Conservation (phyloP, 148 eudicot species). For the Pouteria glomerata region DNA sequence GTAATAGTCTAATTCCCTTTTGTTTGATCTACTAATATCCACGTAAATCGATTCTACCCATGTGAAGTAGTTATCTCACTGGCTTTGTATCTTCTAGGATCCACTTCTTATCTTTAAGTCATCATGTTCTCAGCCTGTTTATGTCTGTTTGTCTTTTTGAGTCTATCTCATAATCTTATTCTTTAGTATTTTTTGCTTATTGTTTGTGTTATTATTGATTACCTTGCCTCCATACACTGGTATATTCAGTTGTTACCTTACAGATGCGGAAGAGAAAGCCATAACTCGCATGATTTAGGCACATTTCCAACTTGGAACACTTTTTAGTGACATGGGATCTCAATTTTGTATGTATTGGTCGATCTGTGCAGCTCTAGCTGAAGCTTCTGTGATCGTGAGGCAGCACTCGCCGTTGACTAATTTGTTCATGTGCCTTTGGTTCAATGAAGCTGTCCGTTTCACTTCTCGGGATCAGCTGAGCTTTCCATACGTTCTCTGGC, state of each 20-base stretch:
- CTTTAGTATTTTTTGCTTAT: background rate
- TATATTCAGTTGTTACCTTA: background rate
- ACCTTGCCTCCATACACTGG: background rate
- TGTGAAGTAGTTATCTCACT: background rate
- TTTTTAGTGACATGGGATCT: background rate
- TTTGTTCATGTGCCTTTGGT: slow-evolving; percentile 92
- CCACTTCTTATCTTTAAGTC: background rate
- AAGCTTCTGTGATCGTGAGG: slow-evolving; percentile 85
- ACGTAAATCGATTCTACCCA: background rate
- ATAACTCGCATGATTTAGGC: background rate
- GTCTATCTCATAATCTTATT: background rate
- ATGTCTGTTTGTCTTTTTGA: background rate
- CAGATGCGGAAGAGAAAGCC: background rate
- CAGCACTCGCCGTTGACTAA: slow-evolving; percentile 78
- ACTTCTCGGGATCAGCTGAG: slow-evolving; percentile 96
- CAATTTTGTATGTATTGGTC: background rate
- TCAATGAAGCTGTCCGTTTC: slow-evolving; percentile 95
- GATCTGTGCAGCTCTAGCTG: slow-evolving; percentile 67
- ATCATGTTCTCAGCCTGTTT: background rate
- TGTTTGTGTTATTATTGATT: background rate
- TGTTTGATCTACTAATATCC: background rate
- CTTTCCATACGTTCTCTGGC: slow-evolving; percentile 89
- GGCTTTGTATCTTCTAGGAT: background rate
- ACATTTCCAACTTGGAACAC: background rate
- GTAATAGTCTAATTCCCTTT: background rate